Evolutionary conservation across 139 green algal genomes (phyloP).

Genomic region (Haematococcus lacustris): DNA sequence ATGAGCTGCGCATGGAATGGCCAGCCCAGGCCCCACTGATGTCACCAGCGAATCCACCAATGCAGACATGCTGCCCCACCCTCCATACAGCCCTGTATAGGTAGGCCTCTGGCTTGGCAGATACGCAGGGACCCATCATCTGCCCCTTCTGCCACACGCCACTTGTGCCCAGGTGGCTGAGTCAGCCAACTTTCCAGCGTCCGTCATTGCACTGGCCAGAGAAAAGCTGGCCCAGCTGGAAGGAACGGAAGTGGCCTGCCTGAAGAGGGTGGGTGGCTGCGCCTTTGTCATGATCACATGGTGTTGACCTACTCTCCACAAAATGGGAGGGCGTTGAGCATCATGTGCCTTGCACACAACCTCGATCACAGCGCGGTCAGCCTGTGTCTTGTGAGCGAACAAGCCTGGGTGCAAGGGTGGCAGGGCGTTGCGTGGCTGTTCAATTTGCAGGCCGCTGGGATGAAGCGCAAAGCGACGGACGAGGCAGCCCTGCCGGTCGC

Average conservation of each 20-base stretch:
- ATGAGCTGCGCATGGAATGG: no score
- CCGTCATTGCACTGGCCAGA: conserved; percentile 71
- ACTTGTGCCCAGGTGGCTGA: conserved; percentile 67
- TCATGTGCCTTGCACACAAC: not conserved
- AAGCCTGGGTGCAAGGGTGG: not conserved
- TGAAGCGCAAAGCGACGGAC: not conserved
- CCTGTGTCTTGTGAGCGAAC: not conserved
- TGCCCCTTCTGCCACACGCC: no score
- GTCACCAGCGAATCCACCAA: no score
- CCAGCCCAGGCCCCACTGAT: no score
- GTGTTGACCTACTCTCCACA: not conserved
- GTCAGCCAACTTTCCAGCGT: conserved; percentile 78
- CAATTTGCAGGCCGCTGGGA: not conserved
- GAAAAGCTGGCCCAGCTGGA: conserved; percentile 71
- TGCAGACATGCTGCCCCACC: no score
- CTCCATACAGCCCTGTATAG: no score
- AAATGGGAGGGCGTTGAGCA: not conserved
- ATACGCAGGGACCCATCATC: no score
- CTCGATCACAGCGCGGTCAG: not conserved
- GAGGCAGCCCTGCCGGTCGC: not conserved
- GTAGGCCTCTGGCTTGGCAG: no score
- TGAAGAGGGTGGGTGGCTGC: no score
- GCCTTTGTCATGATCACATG: not conserved
- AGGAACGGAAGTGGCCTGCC: conserved; percentile 8
- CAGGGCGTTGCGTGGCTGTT: not conserved